Percentiles rank a stretch among this genome's conserved stretches.
phyloP scores from a whole-genome alignment of 208 protist species.

The Tritrichomonas foetus region DNA sequence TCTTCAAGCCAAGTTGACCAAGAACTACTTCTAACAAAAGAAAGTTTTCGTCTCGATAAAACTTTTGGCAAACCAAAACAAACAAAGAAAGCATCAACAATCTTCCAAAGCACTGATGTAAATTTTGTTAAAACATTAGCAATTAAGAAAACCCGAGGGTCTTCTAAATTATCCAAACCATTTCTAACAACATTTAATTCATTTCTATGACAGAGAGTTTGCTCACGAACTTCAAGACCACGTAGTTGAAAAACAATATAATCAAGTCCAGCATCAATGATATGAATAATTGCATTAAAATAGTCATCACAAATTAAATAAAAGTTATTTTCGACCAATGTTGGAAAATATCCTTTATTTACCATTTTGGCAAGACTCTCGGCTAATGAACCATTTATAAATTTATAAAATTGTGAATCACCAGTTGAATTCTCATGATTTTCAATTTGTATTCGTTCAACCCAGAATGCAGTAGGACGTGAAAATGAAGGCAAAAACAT shows the following conservation, averaged over 20 bases:
- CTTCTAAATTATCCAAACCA: background rate
- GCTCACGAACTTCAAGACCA: background rate
- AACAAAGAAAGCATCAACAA: background rate
- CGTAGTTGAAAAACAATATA: background rate
- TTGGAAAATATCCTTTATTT: background rate
- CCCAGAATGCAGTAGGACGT: background rate
- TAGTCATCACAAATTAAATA: background rate
- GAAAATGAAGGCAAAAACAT: background rate
- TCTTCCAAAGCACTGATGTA: background rate
- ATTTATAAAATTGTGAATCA: constrained; percentile 23
- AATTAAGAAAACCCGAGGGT: background rate
- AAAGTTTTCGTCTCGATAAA: background rate
- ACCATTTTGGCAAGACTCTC: background rate
- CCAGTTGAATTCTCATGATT: background rate
- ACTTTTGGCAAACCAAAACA: background rate
- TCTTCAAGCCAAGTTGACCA: background rate
- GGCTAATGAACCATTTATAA: background rate
- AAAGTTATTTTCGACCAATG: background rate
- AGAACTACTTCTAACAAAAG: background rate
- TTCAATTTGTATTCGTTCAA: background rate
- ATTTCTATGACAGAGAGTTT: constrained; percentile 38
- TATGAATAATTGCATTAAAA: constrained; percentile 11
- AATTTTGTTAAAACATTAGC: background rate
- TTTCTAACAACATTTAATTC: background rate
- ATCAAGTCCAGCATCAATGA: background rate